Evolutionary conservation across 768 basidiomycete genomes (phyloP), one percentile per base, ranked within the genome.

Genomic region (Tubosaeta sp.): DNA sequence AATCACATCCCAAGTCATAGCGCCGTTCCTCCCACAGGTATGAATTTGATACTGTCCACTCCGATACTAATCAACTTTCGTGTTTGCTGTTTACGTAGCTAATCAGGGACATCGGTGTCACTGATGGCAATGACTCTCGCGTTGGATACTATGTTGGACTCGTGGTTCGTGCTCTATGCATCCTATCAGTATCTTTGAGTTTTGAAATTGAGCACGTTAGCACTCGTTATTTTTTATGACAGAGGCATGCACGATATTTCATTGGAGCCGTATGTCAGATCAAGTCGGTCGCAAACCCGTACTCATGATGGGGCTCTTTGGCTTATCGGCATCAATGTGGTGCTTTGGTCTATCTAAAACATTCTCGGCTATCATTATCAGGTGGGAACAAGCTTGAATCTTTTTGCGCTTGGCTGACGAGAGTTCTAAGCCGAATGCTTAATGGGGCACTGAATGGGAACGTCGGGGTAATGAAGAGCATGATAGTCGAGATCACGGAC

Each of bases 1-100:
- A 5, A 63, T 90, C 51, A 84, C 87, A 4, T 79, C 79, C 9
- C 78, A 85, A 53, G 84, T 89, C 48, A 87, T 89, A 52, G 81
- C 80, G 42, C 88, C 88, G 0, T 89, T 88, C 61, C 77, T 82
- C 36, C 84, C 84, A 6, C 66, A 68, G 72, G 85, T 84, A 54
- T 30, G 76, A 44, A 4, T 41, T 59, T 14, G 11, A 49, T 7
- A 6, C 8, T 29, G 9, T 25, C 41, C 4, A n/a, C 30, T 29
- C 25, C 6, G 35, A 14, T n/a, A 3, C 27, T 4, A 9, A 11
- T 30, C 6, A 42, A 19, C 5, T 13, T 13, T 25, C 5, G n/a
- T 18, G 3, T 25, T 27, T 27, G 10, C 32, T 36, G 24, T 9
- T 42, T 10, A 10, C 35, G 12, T 49, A 66, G 66, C 11, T 68